Evolutionary conservation across 768 basidiomycete genomes (phyloP), one percentile per base, ranked within the genome.

Genomic region (Xerocomellus intermedius): DNA sequence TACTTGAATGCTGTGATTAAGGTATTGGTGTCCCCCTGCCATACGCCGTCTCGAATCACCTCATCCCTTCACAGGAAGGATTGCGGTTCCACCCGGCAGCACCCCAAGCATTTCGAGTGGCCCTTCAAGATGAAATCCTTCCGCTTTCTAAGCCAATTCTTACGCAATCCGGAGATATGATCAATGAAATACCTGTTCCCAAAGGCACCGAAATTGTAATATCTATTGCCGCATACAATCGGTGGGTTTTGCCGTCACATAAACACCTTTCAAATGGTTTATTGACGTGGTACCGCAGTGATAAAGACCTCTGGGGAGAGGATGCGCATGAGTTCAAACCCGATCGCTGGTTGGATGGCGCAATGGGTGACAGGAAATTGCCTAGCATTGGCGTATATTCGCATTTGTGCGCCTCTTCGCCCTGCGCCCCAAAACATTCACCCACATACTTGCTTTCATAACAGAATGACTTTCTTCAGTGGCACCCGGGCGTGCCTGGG

Each of bases 181-280:
- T 81, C 52, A 66, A 64, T 1, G 70, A 79, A 47, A 47, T 86
- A 10, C 75, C 77, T 2, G 72, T 85, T 38, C 76, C 79, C 5
- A 78, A 78, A 59, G 80, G 81, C 4, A 76, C 74, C 28, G 78
- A 79, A 35, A 65, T 84, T 8, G 69, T 80, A 5, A 59, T 77
- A 7, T 83, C 82, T 5, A 75, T 80, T 26, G 75, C 77, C n/a
- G 80, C 75, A 1, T 84, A 84, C 55, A 81, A 85, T 56, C 77
- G 83, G 84, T 82, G 42, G 36, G 63, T 48, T 21, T 6, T 42
- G 5, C 24, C 12, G 9, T 43, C 19, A 8, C 37, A 16, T 26
- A 2, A 9, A 5, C 14, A n/a, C 8, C 19, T 30, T 32, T 19
- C 32, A 14, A n/a, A 33, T n/a, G n/a, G 12, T 4, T 38, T 14